Evolutionary conservation across 2,329 filamentous ascomycete genomes (phyloP).

Genomic region (Talaromyces sp.): DNA sequence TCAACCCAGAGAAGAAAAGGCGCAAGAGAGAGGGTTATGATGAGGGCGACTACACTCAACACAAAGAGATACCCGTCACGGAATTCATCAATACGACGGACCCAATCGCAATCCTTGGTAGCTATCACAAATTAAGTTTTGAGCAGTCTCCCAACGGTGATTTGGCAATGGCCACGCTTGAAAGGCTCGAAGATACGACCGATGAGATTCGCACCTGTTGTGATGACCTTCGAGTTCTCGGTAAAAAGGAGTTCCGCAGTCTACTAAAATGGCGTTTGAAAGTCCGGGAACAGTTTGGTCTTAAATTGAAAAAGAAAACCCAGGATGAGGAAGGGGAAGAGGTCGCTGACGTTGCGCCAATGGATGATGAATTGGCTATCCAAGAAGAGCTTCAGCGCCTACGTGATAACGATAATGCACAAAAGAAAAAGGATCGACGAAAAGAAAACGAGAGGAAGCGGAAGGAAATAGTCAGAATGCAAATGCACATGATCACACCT

Average conservation of each 20-base stretch:
- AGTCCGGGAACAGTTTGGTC: slow-evolving; percentile 84
- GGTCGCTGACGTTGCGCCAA: slow-evolving; percentile 74
- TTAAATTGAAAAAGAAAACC: slow-evolving; percentile 66
- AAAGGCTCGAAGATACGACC: slow-evolving; percentile 82
- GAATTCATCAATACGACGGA: slow-evolving; percentile 93
- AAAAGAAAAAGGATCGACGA: slow-evolving; percentile 76
- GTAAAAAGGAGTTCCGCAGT: slow-evolving; percentile 88
- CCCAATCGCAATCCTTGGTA: slow-evolving; percentile 85
- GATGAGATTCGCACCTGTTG: slow-evolving; percentile 75
- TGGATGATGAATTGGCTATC: slow-evolving; percentile 91
- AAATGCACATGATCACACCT: slow-evolving; percentile 93
- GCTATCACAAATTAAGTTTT: slow-evolving; percentile 78
- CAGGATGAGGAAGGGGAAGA: slow-evolving; percentile 58
- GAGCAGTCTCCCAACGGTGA: slow-evolving; percentile 74
- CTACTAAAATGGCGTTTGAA: slow-evolving; percentile 85
- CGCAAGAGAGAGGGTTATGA: slow-evolving; percentile 96
- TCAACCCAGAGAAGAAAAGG: slow-evolving; percentile 96
- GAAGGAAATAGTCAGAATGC: slow-evolving; percentile 91
- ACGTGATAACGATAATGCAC: slow-evolving; percentile 69
- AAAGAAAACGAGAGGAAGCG: slow-evolving; percentile 92
- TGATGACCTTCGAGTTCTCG: slow-evolving; percentile 79
- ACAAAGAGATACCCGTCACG: slow-evolving; percentile 80
- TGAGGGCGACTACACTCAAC: slow-evolving; percentile 89
- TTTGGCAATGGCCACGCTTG: slow-evolving; percentile 77
- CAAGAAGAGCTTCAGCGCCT: slow-evolving; percentile 81